These are phyloP conservation scores for Suillus variegatus DNA, from an alignment of 768 basidiomycete species.

Conservation along the genomic window DNA sequence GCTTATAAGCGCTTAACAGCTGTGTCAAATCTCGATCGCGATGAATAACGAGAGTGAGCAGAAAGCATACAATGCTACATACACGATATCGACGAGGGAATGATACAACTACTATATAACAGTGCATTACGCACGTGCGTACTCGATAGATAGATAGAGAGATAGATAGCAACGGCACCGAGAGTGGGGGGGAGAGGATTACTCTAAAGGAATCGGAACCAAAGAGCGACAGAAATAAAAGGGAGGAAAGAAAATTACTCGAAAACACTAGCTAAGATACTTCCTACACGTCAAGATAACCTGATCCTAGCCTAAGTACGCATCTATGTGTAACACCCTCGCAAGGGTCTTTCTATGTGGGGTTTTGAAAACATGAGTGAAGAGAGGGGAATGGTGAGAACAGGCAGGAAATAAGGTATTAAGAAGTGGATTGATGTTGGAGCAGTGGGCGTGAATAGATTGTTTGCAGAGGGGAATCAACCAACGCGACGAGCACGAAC, in stretches of 20 bases:
- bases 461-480: background rate
- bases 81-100: background rate
- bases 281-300: conserved; percentile 26
- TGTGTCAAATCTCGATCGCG: no score
- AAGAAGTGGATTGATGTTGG: conserved; percentile 1
- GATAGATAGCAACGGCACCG: background rate
- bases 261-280: conserved; percentile 1
- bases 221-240: background rate
- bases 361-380: background rate
- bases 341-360: background rate
- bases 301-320: conserved; percentile 16
- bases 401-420: background rate
- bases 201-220: background rate
- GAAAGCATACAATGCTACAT: background rate
- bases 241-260: background rate
- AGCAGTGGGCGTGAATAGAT: background rate
- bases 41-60: background rate
- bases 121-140: conserved; percentile 4
- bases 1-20: no score
- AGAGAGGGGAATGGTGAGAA: background rate
- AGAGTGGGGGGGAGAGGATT: background rate
- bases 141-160: background rate
- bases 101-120: conserved; percentile 1
- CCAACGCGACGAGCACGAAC: background rate
- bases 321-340: conserved; percentile 7